Evolutionary conservation across 2,329 filamentous ascomycete genomes (phyloP).

Genomic region (Pezicula radicicola): DNA sequence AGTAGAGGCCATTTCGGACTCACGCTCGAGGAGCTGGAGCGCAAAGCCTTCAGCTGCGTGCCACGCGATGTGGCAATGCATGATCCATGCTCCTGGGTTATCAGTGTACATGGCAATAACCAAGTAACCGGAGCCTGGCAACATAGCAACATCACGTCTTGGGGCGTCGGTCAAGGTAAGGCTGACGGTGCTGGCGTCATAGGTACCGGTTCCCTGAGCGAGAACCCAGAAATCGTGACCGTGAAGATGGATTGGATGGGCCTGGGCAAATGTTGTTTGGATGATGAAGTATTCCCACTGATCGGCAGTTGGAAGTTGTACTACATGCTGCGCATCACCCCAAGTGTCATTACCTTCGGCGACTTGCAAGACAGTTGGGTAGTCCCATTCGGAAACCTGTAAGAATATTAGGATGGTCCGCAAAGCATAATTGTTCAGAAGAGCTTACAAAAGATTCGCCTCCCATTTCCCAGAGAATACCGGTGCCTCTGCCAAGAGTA

Average conservation of each 20-base stretch:
- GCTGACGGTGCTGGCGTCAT: slow-evolving; percentile 22
- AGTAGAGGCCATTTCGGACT: slow-evolving; percentile 6
- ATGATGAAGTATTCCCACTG: slow-evolving; percentile 29
- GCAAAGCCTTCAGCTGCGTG: slow-evolving; percentile 51
- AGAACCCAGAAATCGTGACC: slow-evolving; percentile 47
- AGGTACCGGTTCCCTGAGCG: slow-evolving; percentile 40
- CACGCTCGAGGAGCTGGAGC: slow-evolving; percentile 42
- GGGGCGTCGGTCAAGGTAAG: slow-evolving; percentile 38
- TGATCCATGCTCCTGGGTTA: slow-evolving; percentile 25
- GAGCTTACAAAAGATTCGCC: slow-evolving; percentile 36
- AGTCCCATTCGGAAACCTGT: slow-evolving; percentile 37
- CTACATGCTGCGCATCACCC: slow-evolving; percentile 16
- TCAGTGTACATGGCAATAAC: slow-evolving; percentile 23
- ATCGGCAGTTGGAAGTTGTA: slow-evolving; percentile 20
- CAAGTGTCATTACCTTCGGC: slow-evolving; percentile 21
- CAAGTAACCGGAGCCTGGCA: slow-evolving; percentile 27
- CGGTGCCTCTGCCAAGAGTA: slow-evolving; percentile 20
- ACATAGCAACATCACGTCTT: slow-evolving; percentile 48
- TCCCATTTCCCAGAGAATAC: slow-evolving; percentile 46
- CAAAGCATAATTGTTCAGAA: no score
- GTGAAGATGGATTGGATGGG: slow-evolving; percentile 42
- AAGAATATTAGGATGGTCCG: no score
- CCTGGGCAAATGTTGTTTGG: slow-evolving; percentile 14
- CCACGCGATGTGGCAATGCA: slow-evolving; percentile 40
- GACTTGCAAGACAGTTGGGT: slow-evolving; percentile 41